phyloP scores from a whole-genome alignment of 192 early-diverging fungal species.

The Anaeromyces robustus region DNA sequence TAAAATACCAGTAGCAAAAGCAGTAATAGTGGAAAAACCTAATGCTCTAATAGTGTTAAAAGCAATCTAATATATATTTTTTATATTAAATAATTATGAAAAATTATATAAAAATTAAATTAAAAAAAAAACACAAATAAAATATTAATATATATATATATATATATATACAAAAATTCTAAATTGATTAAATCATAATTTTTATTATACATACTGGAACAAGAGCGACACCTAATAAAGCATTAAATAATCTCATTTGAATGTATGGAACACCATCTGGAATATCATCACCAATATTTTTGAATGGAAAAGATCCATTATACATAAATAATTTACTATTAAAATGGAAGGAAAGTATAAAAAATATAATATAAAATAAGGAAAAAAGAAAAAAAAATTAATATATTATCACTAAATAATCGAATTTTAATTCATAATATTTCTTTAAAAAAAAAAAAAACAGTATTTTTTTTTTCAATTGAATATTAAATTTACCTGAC shows the following conservation, averaged over 20 bases:
- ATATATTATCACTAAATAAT: too few species aligned
- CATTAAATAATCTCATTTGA: not conserved
- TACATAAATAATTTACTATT: not conserved
- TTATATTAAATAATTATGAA: not conserved
- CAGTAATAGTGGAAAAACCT: slow-evolving; percentile 15
- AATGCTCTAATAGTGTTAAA: slow-evolving; percentile 32
- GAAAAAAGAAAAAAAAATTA: too few species aligned
- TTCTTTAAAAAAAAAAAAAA: too few species aligned
- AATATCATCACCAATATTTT: not conserved
- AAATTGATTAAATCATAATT: not conserved
- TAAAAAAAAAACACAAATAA: too few species aligned
- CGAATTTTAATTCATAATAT: too few species aligned
- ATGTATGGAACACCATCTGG: not conserved
- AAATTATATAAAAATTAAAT: not conserved
- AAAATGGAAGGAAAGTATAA: too few species aligned
- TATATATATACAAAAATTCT: too few species aligned
- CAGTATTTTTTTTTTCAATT: too few species aligned
- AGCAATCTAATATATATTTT: slow-evolving; percentile 7
- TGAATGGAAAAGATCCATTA: not conserved
- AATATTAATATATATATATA: too few species aligned
- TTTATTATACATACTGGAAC: slow-evolving; percentile 1
- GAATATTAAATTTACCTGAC: not conserved
- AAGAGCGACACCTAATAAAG: not conserved
- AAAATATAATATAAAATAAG: too few species aligned
- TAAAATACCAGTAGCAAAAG: slow-evolving; percentile 21